These are phyloP conservation scores for Thamnidium elegans DNA, from an alignment of 192 early-diverging fungal genomes.

Conservation along the genomic window DNA sequence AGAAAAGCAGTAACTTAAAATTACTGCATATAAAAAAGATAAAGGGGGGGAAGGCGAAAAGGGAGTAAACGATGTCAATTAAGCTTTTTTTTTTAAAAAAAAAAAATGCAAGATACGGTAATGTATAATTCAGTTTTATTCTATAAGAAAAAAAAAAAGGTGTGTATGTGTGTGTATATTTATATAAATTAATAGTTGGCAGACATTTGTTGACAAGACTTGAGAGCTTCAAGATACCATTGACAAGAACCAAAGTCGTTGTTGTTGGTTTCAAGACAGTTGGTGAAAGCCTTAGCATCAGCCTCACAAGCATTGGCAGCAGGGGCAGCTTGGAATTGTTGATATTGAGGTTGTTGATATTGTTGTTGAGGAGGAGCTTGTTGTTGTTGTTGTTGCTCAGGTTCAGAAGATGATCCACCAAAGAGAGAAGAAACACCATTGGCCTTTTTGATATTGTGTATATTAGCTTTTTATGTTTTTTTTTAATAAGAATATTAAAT, in stretches of 20 bases:
- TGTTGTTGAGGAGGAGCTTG: slow-evolving; percentile 34
- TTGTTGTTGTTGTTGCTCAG: slow-evolving; percentile 39
- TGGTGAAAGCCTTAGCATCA: slow-evolving; percentile 81
- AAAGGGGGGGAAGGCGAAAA: too few species aligned
- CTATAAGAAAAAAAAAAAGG: too few species aligned
- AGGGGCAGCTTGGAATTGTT: slow-evolving; percentile 31
- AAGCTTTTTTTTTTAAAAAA: too few species aligned
- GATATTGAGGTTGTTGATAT: slow-evolving; percentile 22
- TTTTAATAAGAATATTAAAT: background rate
- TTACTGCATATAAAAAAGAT: too few species aligned
- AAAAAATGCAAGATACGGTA: too few species aligned
- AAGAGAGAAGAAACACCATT: slow-evolving; percentile 43
- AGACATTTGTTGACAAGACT: slow-evolving; percentile 75
- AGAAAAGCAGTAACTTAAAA: too few species aligned
- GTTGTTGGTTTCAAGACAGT: slow-evolving; percentile 80
- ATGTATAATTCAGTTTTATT: too few species aligned
- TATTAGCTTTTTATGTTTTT: background rate
- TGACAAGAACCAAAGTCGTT: slow-evolving; percentile 82
- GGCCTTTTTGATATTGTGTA: slow-evolving; percentile 1
- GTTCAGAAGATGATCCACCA: slow-evolving; percentile 46
- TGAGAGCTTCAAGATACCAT: slow-evolving; percentile 89
- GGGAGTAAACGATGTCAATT: too few species aligned
- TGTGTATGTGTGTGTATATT: background rate
- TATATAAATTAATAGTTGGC: slow-evolving; percentile 35
- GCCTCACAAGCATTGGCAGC: slow-evolving; percentile 53